Evolutionary conservation across 768 basidiomycete genomes (phyloP), one percentile per base, ranked within the genome.

Genomic region (Russula sp.): DNA sequence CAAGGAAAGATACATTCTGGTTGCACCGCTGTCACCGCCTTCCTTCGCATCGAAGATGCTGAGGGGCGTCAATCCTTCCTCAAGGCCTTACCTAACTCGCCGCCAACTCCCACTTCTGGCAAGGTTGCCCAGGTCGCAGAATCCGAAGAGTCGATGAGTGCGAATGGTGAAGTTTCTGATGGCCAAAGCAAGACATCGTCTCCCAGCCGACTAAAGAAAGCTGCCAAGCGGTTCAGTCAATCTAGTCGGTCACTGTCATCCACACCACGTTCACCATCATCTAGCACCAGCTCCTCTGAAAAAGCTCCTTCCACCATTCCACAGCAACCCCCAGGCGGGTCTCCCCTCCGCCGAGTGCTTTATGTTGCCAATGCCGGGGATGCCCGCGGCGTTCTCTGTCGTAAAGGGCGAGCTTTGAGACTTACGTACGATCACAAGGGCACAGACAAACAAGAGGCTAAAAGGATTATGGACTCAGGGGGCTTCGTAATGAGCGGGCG

Each of bases 381-480:
- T 72, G 97, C 97, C 7, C 79, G 97, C 26, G 95, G 90, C 5
- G 97, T 99, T 13, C 82, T 99, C 20, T 95, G 91, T 72, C 88
- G 97, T 51, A 84, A 81, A 14, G 97, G 97, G 32, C 89, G 85
- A 69, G 97, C 94, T 5, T 87, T 98, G 4, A 83, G 97, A 51
- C 77, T 99, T 72, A 98, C 97, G 22, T 98, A 99, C 73, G 97
- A 99, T 73, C 97, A 99, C 80, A 99, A 99, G 75, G 97, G 97
- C 34, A 88, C 90, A 6, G 97, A 99, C 74, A 88, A 89, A 71
- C 94, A 96, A 74, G 97, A 99, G 76, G 95, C 95, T 22, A 98
- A 97, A 77, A 85, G 97, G 24, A 98, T 99, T 74, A 94, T 84
- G 55, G 97, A 98, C 72, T 97, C 97, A 0, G 97, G 97, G 11